Percentiles rank a stretch among this genome's conserved stretches.
Conservation (phyloP, 2,329 filamentous ascomycete genomes). For the Lecanosticta acicola region DNA sequence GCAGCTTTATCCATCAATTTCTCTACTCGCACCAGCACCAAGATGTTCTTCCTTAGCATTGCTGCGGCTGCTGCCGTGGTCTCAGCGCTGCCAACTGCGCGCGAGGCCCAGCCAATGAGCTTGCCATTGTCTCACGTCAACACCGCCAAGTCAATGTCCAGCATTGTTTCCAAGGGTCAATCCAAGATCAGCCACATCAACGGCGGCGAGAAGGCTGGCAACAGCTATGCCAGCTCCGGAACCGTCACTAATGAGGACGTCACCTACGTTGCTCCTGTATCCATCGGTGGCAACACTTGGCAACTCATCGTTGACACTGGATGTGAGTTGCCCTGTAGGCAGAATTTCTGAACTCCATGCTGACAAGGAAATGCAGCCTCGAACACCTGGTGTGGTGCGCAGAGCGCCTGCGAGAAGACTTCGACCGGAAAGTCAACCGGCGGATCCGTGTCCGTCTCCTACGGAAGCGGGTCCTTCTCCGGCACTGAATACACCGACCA, state of each 20-base stretch:
- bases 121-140: conserved; percentile 11
- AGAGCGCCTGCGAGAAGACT: conserved; percentile 15
- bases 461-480: conserved; percentile 19
- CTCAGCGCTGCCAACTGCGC: conserved; percentile 12
- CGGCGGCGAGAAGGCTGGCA: neutral
- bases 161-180: conserved; percentile 13
- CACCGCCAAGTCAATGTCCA: conserved; percentile 12
- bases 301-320: conserved; percentile 19
- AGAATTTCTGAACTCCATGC: neutral
- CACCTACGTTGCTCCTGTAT: conserved; percentile 16
- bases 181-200: conserved; percentile 13
- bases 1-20: neutral
- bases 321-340: conserved; percentile 6
- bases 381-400: conserved; percentile 21
- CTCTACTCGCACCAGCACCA: neutral
- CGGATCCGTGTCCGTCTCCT: conserved; percentile 13
- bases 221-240: conserved; percentile 13
- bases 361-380: conserved; percentile 12
- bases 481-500: conserved; percentile 18
- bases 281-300: conserved; percentile 15
- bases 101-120: conserved; percentile 1
- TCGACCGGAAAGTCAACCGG: conserved; percentile 16
- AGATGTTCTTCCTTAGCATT: conserved; percentile 15
- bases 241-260: conserved; percentile 18
- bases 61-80: conserved; percentile 12